Evolutionary conservation across 2,329 filamentous ascomycete species (phyloP), one percentile per base, ranked within the genome.

Genomic region (Dichotomopilus funicola): DNA sequence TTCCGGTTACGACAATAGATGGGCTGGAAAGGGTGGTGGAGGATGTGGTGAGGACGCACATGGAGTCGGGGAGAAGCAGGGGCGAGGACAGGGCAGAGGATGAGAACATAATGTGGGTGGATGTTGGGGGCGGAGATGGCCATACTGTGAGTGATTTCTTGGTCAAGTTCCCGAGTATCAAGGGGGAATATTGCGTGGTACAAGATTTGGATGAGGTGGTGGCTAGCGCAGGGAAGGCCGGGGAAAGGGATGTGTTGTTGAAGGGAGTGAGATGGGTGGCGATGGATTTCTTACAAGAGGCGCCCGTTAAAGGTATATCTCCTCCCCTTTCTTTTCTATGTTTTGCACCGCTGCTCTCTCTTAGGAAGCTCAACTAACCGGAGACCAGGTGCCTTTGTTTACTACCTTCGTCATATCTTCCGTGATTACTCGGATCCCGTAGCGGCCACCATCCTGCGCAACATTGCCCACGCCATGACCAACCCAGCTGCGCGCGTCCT

Each of bases 371-470:
- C 9, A 5, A 27, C 37, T 40, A 40, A 40, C 12, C 37, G 37
- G 37, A 12, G 2, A 40, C 2, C 47, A 67, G 66, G 66, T 12
- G 68, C 68, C 4, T 58, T 65, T 8, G 54, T 67, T 13, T 71
- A 71, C 55, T 66, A 66, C 59, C 60, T 71, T 41, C 64, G 67
- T n/a, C 67, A 68, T 41, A 64, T 67, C 43, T 56, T 69, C 33
- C 68, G 70, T 51, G 64, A 70, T 49, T 71, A 68, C 54, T 63
- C 64, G 5, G 69, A 71, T 49, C 60, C 60, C 0, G 62, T 62
- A 1, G 51, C 54, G 2, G 49, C 35, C 33, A 55, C 48, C n/a
- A 62, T 64, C 35, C 57, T 65, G 31, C 38, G 42, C 37, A 64
- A 64, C 43, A 45, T 65, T 7, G 52, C 59, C 5, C 43, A n/a